A percentile compares a stretch with the other conserved stretches of the same genome.
phyloP scores from a whole-genome alignment of 495 filamentous ascomycete genomes.

The Elasticomyces elasticus region DNA sequence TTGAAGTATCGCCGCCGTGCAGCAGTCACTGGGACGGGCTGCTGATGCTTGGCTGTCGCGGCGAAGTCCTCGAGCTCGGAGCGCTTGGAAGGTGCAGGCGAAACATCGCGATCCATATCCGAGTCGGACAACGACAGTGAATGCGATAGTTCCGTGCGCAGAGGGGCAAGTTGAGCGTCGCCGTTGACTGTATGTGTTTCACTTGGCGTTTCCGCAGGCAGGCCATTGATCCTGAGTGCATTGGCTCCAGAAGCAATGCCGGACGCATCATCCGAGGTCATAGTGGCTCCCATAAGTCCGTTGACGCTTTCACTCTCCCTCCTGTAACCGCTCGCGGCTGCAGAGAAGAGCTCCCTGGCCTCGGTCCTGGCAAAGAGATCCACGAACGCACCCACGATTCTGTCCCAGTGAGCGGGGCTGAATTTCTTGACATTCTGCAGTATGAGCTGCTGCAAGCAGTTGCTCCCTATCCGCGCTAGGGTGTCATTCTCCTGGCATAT shows the following conservation, averaged over 20 bases:
- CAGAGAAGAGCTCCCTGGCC: constrained; percentile 85
- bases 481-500: constrained; percentile 99
- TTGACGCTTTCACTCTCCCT: constrained; percentile 9
- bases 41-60: constrained; percentile 61
- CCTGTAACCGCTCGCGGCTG: constrained; percentile 46
- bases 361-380: constrained; percentile 92
- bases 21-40: constrained; percentile 82
- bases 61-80: constrained; percentile 67
- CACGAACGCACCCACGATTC: constrained; percentile 90
- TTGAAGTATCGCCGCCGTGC: constrained; percentile 96
- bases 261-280: background rate
- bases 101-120: constrained; percentile 12
- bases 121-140: constrained; percentile 11
- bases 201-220: constrained; percentile 13
- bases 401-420: constrained; percentile 72
- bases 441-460: constrained; percentile 92
- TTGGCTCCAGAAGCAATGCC: constrained; percentile 16
- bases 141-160: constrained; percentile 1
- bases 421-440: constrained; percentile 93
- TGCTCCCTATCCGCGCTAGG: constrained; percentile 93
- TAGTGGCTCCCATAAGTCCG: background rate
- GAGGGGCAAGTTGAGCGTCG: background rate
- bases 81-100: constrained; percentile 16
- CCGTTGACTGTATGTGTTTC: constrained; percentile 11
- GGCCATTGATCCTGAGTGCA: constrained; percentile 34